Percentiles rank a stretch among this genome's conserved stretches.
These are phyloP conservation scores for Clavispora asparagi DNA, from an alignment of 805 yeast genomes.

Conservation along the genomic window DNA sequence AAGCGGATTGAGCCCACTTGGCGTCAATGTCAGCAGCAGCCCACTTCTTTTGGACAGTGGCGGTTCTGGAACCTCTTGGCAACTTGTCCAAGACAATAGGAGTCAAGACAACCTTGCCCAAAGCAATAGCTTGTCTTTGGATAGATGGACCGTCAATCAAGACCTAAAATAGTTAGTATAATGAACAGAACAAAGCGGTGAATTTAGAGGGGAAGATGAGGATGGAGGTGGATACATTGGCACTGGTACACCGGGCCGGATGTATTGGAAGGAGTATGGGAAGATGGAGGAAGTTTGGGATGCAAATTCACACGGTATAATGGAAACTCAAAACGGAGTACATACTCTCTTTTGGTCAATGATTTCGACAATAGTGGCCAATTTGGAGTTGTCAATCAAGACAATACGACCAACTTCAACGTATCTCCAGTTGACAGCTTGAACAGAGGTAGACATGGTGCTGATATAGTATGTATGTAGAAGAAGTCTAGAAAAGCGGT, in stretches of 20 bases:
- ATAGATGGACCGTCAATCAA: conserved; percentile 96
- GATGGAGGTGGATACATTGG: not conserved
- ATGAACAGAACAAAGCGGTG: not conserved
- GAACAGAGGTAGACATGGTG: conserved; percentile 55
- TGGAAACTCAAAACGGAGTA: conserved; percentile 14
- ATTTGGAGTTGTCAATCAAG: conserved; percentile 77
- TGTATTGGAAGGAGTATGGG: not conserved
- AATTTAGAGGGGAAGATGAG: not conserved
- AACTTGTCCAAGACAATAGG: conserved; percentile 79
- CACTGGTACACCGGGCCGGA: not conserved
- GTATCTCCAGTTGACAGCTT: conserved; percentile 98
- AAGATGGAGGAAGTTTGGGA: not conserved
- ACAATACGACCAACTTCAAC: conserved; percentile 99
- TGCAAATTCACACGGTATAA: not conserved
- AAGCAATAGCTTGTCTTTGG: conserved; percentile 85
- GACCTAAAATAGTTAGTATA: conserved; percentile 48
- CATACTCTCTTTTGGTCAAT: conserved; percentile 98
- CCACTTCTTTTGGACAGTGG: conserved; percentile 88
- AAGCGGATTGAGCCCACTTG: conserved; percentile 89
- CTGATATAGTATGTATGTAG: conserved; percentile 10
- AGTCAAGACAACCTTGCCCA: conserved; percentile 87
- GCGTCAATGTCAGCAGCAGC: conserved; percentile 79
- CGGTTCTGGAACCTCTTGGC: conserved; percentile 93
- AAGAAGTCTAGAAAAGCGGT: conserved; percentile 6
- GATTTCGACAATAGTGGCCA: conserved; percentile 97